A percentile compares a stretch with the other conserved stretches of the same genome.
Conservation (phyloP, 345 rosid species). For the Eutrema yunnanense region DNA sequence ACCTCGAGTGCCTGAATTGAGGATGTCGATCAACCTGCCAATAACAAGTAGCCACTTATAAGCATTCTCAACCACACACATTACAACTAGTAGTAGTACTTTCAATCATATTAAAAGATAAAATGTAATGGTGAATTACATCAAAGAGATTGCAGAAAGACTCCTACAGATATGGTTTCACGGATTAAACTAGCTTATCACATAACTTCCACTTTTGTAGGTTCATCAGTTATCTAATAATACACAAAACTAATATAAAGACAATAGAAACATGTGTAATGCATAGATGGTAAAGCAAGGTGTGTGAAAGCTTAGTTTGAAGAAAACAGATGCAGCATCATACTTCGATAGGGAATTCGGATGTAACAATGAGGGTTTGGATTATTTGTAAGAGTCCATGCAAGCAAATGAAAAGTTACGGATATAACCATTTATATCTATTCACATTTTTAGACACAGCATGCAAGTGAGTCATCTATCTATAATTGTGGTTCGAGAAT, state of each 20-base stretch:
- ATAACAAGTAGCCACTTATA: slow-evolving; percentile 2
- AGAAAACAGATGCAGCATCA: background rate
- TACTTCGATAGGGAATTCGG: background rate
- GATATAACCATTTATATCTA: background rate
- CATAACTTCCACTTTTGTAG: background rate
- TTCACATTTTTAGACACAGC: background rate
- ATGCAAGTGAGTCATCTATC: background rate
- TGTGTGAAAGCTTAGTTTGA: background rate
- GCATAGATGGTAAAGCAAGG: background rate
- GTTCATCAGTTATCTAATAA: background rate
- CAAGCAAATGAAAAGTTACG: background rate
- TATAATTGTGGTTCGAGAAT: background rate
- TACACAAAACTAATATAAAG: background rate
- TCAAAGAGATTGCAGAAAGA: background rate
- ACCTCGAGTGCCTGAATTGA: slow-evolving; percentile 70
- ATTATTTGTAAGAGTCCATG: background rate
- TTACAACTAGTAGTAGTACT: background rate
- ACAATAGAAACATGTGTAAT: background rate
- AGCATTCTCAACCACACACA: background rate
- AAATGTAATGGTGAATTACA: background rate
- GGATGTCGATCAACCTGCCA: slow-evolving; percentile 90
- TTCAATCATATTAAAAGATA: background rate
- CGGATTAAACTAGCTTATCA: background rate
- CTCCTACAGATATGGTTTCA: background rate
- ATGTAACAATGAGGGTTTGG: background rate